Conservation (phyloP, 805 yeast genomes). For the Diddensiella santjacobensis region DNA sequence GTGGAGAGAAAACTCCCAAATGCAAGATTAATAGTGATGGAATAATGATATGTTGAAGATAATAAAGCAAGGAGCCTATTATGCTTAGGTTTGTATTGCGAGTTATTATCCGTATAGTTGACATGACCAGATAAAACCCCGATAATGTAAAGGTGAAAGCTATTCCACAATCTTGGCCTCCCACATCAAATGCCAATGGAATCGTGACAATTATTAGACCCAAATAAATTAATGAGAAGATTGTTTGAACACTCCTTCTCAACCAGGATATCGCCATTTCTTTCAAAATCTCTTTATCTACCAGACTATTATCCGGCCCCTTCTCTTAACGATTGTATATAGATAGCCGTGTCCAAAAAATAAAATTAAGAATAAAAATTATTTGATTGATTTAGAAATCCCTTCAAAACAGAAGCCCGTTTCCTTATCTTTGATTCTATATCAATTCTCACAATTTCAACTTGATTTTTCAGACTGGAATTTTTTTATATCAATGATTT, state of each 20-base stretch:
- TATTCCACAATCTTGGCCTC: slow-evolving; percentile 86
- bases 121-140: slow-evolving; percentile 62
- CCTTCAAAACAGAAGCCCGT: too few relatives aligned
- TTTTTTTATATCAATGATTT: too few relatives aligned
- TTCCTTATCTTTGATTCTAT: too few relatives aligned
- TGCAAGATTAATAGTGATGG: slow-evolving; percentile 73
- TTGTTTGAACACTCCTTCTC: slow-evolving; percentile 14
- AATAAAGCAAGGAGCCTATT: slow-evolving; percentile 48
- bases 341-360: too few relatives aligned
- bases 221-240: slow-evolving; percentile 48
- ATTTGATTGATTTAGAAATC: too few relatives aligned
- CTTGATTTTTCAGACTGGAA: too few relatives aligned
- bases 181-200: slow-evolving; percentile 91
- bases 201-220: slow-evolving; percentile 71
- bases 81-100: slow-evolving; percentile 37
- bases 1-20: slow-evolving; percentile 32
- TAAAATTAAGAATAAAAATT: too few relatives aligned
- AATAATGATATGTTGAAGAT: slow-evolving; percentile 76
- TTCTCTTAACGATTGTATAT: too few relatives aligned
- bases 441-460: too few relatives aligned
- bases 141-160: slow-evolving; percentile 75
- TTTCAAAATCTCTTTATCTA: too few relatives aligned
- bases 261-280: slow-evolving; percentile 3
- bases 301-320: too few relatives aligned
- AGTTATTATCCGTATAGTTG: slow-evolving; percentile 61